Percentiles rank a stretch among this genome's conserved stretches.
These are phyloP conservation scores for Phycomyces blakesleeanus DNA, from an alignment of 192 early-diverging fungal genomes.

Conservation along the genomic window DNA sequence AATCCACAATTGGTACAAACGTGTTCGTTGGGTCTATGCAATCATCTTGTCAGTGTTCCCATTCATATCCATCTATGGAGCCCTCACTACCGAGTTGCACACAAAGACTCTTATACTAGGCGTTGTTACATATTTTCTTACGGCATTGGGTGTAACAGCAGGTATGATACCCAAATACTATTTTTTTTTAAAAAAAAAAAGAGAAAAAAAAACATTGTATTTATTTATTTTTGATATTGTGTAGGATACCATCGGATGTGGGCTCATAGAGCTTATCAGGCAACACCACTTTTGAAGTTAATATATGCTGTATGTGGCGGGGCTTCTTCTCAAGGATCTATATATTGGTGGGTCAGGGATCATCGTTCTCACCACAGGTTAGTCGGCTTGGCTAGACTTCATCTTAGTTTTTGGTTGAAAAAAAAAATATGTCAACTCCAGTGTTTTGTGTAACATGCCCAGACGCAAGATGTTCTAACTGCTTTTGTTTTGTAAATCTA, in stretches of 20 bases:
- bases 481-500: too few relatives aligned
- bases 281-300: constrained; percentile 54
- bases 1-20: constrained; percentile 44
- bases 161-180: too few relatives aligned
- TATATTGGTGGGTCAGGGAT: constrained; percentile 81
- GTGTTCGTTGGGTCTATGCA: constrained; percentile 69
- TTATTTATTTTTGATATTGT: neutral
- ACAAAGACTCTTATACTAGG: constrained; percentile 71
- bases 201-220: too few relatives aligned
- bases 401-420: too few relatives aligned
- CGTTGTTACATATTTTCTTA: constrained; percentile 67
- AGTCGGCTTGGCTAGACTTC: too few relatives aligned
- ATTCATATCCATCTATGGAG: constrained; percentile 72
- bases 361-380: constrained; percentile 85
- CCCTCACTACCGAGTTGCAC: constrained; percentile 61
- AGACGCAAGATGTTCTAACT: too few relatives aligned
- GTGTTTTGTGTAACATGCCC: neutral
- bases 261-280: constrained; percentile 76
- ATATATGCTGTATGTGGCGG: constrained; percentile 59
- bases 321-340: constrained; percentile 77
- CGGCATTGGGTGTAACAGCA: constrained; percentile 86
- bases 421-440: constrained; percentile 35
- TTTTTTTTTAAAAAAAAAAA: too few relatives aligned
- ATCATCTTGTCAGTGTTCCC: constrained; percentile 65
- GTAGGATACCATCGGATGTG: constrained; percentile 77